These are phyloP conservation scores for Globisporangium takayamanum DNA, from an alignment of 352 stramenopile genomes.

Conservation along the genomic window DNA sequence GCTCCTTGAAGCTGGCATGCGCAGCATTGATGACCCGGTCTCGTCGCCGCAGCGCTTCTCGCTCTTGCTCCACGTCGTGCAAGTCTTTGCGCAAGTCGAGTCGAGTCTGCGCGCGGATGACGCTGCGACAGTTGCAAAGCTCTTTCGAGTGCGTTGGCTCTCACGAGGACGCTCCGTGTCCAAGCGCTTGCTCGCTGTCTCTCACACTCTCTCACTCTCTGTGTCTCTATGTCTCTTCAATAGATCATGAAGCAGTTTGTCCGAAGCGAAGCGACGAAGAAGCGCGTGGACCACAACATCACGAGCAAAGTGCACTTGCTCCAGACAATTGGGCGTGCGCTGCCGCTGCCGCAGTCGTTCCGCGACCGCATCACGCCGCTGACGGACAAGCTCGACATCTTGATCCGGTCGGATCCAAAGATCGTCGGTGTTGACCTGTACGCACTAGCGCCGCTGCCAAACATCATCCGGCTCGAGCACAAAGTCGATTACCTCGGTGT, in stretches of 20 bases:
- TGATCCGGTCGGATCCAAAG: conserved; percentile 66
- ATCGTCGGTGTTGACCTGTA: conserved; percentile 65
- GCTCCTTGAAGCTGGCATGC: conserved; percentile 35
- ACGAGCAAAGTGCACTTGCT: conserved; percentile 42
- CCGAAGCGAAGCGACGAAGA: conserved; percentile 43
- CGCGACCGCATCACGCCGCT: conserved; percentile 27
- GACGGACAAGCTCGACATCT: conserved; percentile 48
- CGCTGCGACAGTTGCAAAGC: conserved; percentile 23
- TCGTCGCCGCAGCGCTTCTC: conserved; percentile 56
- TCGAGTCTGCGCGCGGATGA: conserved; percentile 29
- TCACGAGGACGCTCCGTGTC: no score
- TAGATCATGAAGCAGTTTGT: conserved; percentile 47
- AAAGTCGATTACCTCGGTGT: conserved; percentile 70
- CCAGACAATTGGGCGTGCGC: conserved; percentile 34
- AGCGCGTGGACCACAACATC: conserved; percentile 30
- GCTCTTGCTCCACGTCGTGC: conserved; percentile 51
- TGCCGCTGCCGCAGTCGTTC: conserved; percentile 32
- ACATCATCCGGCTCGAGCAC: conserved; percentile 57
- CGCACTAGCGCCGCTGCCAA: conserved; percentile 33
- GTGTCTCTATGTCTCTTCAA: no score
- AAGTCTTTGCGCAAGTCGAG: conserved; percentile 57
- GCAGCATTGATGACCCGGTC: conserved; percentile 39
- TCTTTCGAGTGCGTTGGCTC: conserved; percentile 26
- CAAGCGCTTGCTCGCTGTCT: no score
- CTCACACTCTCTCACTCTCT: no score